Evolutionary conservation across 805 yeast genomes (phyloP), one percentile per base, ranked within the genome.

Genomic region (Yarrowia sp.): DNA sequence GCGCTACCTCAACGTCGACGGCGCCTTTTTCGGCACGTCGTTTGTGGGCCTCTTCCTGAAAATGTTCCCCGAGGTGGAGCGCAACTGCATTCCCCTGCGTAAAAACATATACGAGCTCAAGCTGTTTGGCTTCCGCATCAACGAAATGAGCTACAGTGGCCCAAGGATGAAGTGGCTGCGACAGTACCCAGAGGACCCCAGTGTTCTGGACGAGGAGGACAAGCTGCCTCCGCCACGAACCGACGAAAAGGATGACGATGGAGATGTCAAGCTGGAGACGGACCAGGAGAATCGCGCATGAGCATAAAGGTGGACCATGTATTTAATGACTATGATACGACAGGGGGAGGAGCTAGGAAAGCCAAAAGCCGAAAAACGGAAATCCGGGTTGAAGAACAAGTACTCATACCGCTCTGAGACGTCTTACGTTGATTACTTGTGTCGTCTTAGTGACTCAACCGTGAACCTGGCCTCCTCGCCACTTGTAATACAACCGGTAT

Each of bases 121-220:
- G 73, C 81, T 92, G 52, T 95, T 90, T 77, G 99, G 99, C 0
- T 95, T 95, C 79, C 84, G 83, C 69, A 81, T 95, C 30, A 84
- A 88, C 71, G 93, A 90, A 73, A 72, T 78, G 64, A 87, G 96
- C 49, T 78, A 82, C 32, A 82, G 89, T 54, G 99, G 99, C 0
- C 92, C 96, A n/a, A 83, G 98, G 70, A 95, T 95, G 98, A 83
- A 82, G 71, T 95, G 99, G 99, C 80, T 93, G 67, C 84, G 98
- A 70, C 86, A 85, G 74, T 80, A 83, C 68, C 98, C 98, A 3
- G 77, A 78, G 48, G 81, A 85, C 3, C 81, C 77, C 19, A 84
- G 79, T 46, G 92, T 89, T 71, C 75, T 82, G 69, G 81, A 78
- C 61, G 96, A 90, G 71, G 70, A 66, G 28, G 73, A 66, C 41